Evolutionary conservation across 345 rosid species (phyloP).

Genomic region (Sisymbrium irio): DNA sequence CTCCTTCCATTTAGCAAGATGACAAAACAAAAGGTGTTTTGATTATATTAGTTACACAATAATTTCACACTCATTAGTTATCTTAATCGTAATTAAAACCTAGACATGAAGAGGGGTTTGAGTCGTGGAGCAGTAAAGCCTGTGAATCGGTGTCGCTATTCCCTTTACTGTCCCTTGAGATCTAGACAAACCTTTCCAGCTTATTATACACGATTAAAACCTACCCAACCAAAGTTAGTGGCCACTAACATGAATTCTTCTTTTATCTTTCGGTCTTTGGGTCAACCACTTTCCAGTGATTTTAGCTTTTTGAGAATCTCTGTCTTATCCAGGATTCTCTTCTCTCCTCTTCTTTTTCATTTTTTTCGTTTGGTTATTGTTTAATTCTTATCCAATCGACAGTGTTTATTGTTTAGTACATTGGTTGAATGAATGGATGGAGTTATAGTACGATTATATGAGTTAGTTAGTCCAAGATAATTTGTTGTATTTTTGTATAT

Average conservation of each 20-base stretch:
- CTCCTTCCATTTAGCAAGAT: constrained; percentile 22
- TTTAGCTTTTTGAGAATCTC: constrained; percentile 22
- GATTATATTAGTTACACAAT: constrained; percentile 4
- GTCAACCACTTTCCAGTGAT: constrained; percentile 30
- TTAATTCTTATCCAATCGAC: not conserved
- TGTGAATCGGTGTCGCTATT: constrained; percentile 20
- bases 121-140: constrained; percentile 24
- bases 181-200: constrained; percentile 11
- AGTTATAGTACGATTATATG: not conserved
- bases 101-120: not conserved
- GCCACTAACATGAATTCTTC: constrained; percentile 25
- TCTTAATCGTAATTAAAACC: constrained; percentile 16
- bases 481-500: too few species aligned
- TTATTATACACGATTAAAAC: constrained; percentile 4
- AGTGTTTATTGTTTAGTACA: constrained; percentile 1
- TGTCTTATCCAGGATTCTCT: constrained; percentile 38
- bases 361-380: too few species aligned
- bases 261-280: constrained; percentile 21
- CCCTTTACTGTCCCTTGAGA: constrained; percentile 30
- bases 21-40: constrained; percentile 14
- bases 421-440: constrained; percentile 9
- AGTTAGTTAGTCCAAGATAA: too few species aligned
- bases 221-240: constrained; percentile 29
- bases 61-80: constrained; percentile 27
- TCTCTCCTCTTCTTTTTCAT: not conserved